Evolutionary conservation across 768 basidiomycete species (phyloP).

Genomic region (Vararia minispora): DNA sequence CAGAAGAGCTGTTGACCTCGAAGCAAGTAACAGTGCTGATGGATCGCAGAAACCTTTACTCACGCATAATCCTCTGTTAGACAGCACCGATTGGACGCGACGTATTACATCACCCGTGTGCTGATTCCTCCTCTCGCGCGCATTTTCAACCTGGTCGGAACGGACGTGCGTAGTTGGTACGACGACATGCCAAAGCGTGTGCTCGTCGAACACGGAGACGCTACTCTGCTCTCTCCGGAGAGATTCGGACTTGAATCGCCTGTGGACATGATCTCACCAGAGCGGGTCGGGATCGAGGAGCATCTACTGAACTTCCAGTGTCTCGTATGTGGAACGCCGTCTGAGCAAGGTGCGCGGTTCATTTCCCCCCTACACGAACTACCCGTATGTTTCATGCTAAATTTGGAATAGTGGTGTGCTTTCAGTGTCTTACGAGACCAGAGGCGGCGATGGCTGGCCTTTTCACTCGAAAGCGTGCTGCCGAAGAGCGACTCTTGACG

Average conservation of each 20-base stretch:
- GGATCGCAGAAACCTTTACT: background rate
- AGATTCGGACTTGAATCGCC: constrained; percentile 14
- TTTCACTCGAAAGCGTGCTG: constrained; percentile 20
- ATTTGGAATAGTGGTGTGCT: constrained; percentile 28
- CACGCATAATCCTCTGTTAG: constrained; percentile 24
- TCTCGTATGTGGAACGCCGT: constrained; percentile 47
- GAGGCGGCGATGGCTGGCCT: constrained; percentile 25
- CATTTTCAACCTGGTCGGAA: constrained; percentile 85
- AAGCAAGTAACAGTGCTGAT: constrained; percentile 29
- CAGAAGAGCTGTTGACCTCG: constrained; percentile 55
- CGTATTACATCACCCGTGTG: constrained; percentile 80
- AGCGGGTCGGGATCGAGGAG: constrained; percentile 51
- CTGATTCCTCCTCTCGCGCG: constrained; percentile 86
- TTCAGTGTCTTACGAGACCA: constrained; percentile 16
- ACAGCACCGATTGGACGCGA: constrained; percentile 66
- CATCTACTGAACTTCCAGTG: constrained; percentile 69
- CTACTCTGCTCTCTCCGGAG: constrained; percentile 25
- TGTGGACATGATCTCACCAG: constrained; percentile 20
- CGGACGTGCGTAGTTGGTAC: constrained; percentile 80
- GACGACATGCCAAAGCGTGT: constrained; percentile 69
- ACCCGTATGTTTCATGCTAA: too few relatives aligned
- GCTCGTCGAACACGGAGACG: constrained; percentile 27
- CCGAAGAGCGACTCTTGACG: constrained; percentile 20
- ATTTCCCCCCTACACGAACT: too few relatives aligned
- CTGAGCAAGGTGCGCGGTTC: constrained; percentile 55